Evolutionary conservation across 228 moss, liverwort and hornwort genomes (phyloP).

Genomic region (Sphagnum magellanicum): DNA sequence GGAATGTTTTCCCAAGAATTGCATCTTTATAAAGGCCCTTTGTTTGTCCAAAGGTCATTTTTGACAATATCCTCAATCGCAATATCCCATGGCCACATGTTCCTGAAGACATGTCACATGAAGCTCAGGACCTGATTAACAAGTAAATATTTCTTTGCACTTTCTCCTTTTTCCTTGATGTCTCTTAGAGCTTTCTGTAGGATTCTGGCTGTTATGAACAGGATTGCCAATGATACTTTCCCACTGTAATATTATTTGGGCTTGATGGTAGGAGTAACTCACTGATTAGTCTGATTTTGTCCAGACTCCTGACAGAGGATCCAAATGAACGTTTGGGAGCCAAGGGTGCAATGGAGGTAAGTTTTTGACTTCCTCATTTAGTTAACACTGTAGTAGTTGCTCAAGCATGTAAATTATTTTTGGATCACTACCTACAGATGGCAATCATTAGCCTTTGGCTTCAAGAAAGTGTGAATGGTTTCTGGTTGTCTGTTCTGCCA

Average conservation of each 20-base stretch:
- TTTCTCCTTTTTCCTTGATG: background rate
- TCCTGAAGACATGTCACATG: constrained; percentile 72
- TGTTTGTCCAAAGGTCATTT: constrained; percentile 44
- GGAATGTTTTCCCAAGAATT: too few species aligned
- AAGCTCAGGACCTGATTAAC: constrained; percentile 80
- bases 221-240: too few species aligned
- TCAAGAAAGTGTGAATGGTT: too few species aligned
- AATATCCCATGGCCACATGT: constrained; percentile 86
- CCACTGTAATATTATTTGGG: too few species aligned
- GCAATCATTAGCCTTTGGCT: too few species aligned
- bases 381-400: background rate
- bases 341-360: constrained; percentile 88
- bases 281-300: background rate
- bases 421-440: too few species aligned
- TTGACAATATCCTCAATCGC: constrained; percentile 93
- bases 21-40: too few species aligned
- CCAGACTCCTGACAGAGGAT: constrained; percentile 88
- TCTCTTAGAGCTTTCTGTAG: too few species aligned
- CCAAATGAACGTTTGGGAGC: constrained; percentile 90
- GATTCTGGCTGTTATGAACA: too few species aligned
- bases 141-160: constrained; percentile 26
- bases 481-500: too few species aligned
- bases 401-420: background rate
- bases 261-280: too few species aligned
- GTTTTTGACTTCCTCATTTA: constrained; percentile 4